Conservation (phyloP, 768 basidiomycete genomes). For the Lentinula sp. region DNA sequence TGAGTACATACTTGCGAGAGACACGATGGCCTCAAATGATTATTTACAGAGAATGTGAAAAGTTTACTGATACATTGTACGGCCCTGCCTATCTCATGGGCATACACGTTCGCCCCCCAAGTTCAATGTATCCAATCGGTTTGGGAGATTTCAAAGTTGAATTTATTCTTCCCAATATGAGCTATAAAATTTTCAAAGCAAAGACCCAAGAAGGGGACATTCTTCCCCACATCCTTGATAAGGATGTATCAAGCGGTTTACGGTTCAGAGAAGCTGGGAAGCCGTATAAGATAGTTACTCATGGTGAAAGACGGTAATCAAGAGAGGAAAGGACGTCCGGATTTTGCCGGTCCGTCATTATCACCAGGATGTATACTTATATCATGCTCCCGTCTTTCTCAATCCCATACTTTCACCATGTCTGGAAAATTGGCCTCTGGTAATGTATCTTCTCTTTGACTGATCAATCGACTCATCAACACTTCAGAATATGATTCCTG, state of each 20-base stretch:
- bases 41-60: too few species aligned
- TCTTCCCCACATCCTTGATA: background rate
- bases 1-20: too few species aligned
- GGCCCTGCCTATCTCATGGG: too few species aligned
- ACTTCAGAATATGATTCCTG: constrained; percentile 77
- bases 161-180: too few species aligned
- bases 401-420: constrained; percentile 30
- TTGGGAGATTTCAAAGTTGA: too few species aligned
- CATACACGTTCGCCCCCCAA: background rate
- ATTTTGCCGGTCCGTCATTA: background rate
- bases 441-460: constrained; percentile 10
- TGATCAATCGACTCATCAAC: constrained; percentile 1
- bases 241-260: background rate
- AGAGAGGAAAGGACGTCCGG: background rate
- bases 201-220: background rate
- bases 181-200: too few species aligned
- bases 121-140: background rate
- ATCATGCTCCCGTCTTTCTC: background rate
- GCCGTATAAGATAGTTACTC: background rate
- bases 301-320: background rate
- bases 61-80: too few species aligned
- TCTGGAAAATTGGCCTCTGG: constrained; percentile 63
- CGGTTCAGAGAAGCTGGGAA: background rate
- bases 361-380: background rate
- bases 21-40: too few species aligned